Evolutionary conservation across 148 eudicot genomes (phyloP).

Genomic region (Polygonum maritimum): DNA sequence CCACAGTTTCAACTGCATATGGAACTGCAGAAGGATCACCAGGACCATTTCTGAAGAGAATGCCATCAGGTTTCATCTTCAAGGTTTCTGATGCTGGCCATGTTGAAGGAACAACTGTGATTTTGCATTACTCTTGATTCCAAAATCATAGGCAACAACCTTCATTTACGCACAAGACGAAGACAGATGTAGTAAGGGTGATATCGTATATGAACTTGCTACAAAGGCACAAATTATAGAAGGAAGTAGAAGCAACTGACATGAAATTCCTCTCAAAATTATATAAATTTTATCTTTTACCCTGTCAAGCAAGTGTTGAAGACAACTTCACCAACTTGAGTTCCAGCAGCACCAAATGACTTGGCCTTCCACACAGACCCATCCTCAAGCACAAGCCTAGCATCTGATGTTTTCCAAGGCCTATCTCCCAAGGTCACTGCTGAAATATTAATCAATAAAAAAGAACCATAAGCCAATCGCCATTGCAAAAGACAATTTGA

Average conservation of each 20-base stretch:
- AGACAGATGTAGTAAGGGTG: not conserved
- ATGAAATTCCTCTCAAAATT: conserved; percentile 39
- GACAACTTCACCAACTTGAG: conserved; percentile 99
- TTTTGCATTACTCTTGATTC: conserved; percentile 85
- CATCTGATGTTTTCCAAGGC: conserved; percentile 97
- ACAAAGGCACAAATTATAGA: not conserved
- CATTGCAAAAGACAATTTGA: not conserved
- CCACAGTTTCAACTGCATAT: conserved; percentile 87
- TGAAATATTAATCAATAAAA: conserved; percentile 1
- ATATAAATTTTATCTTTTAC: conserved; percentile 21
- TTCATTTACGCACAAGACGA: conserved; percentile 16
- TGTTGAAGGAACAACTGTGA: conserved; percentile 90
- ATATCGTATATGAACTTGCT: not conserved
- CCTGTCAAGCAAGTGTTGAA: conserved; percentile 92
- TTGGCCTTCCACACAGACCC: conserved; percentile 94
- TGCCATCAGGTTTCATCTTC: conserved; percentile 92
- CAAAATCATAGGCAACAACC: conserved; percentile 97
- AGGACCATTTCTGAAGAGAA: conserved; percentile 91
- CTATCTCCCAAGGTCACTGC: conserved; percentile 37
- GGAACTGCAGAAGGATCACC: conserved; percentile 98
- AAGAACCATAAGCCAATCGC: not conserved
- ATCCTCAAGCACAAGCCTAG: conserved; percentile 90
- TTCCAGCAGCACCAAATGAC: conserved; percentile 94
- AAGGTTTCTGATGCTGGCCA: conserved; percentile 87
- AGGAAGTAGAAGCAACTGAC: conserved; percentile 30